Percentiles rank a stretch among this genome's conserved stretches.
These are phyloP conservation scores for Polygonum maritimum DNA, from an alignment of 148 eudicot genomes.

Conservation along the genomic window DNA sequence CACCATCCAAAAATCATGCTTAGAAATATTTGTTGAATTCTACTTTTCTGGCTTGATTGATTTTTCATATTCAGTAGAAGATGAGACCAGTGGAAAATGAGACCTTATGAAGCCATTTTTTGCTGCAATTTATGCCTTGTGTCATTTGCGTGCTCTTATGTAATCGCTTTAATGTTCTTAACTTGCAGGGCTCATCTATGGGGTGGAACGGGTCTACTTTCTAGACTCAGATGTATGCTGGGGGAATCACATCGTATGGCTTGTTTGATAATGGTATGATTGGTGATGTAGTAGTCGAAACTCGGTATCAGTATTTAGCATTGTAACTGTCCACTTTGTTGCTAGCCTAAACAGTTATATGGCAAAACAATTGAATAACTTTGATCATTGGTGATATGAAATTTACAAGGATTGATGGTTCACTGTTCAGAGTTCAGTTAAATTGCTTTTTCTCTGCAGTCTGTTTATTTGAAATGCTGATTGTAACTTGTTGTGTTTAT, in stretches of 20 bases:
- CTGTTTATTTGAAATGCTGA: not conserved
- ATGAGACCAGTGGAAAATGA: not conserved
- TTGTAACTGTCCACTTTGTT: not conserved
- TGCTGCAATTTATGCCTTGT: not conserved
- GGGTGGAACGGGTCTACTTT: slow-evolving; percentile 12
- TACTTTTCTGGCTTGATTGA: not conserved
- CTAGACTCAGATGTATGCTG: not conserved
- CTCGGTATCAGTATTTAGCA: not conserved
- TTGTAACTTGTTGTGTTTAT: not conserved
- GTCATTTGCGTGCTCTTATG: not conserved
- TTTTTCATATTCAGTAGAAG: not conserved
- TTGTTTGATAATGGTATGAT: not conserved
- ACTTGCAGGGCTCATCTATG: not conserved
- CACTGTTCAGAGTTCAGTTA: not conserved
- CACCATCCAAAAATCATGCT: slow-evolving; percentile 1
- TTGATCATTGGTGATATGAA: not conserved
- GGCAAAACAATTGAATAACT: not conserved
- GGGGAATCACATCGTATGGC: not conserved
- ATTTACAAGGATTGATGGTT: not conserved
- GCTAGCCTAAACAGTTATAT: slow-evolving; percentile 4
- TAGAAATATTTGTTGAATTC: not conserved
- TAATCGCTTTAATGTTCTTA: not conserved
- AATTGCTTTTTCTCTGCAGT: not conserved
- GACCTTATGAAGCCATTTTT: not conserved
- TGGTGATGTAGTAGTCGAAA: not conserved